Base-by-base conservation (phyloP, 1,284 basidiomycete species). In the Pseudozyma hubeiensis region DNA sequence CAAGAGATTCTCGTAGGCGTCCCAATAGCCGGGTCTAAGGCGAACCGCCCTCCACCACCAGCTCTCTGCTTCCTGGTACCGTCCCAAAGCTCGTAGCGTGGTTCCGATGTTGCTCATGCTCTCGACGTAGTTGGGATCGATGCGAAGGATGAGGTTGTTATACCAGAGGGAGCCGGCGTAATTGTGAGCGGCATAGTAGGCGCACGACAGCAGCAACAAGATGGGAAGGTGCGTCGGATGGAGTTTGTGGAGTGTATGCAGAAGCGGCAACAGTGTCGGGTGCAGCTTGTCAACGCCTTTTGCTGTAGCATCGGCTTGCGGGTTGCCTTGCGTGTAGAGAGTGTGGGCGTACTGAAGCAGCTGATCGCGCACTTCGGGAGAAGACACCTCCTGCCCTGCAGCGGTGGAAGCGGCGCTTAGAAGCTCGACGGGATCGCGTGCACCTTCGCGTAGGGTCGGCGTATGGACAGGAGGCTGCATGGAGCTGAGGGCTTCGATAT, bases 71-170 rank as follows among this genome's bases (percentile, higher is more conserved):
- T 87, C 85, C 7, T 74, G 58, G 61, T 80, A 81, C 8, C 81
- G 77, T 52, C 86, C 82, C 59, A 86, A 76, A 7, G 86, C 86
- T 19, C 86, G 85, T 52, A 87, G 79, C 7, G 87, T 87, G 8
- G 87, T 88, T 6, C 88, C 88, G 41, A 88, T 86, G 69, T 89
- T 89, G 57, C 85, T 67, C 73, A 84, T 83, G 48, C 74, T 75
- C 69, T 82, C 75, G 51, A 87, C 87, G 64, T 86, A 87, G 53
- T 85, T 81, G 1, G 85, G 84, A 53, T 87, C 84, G 50, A 81
- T 77, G 40, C 62, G 58, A 3, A 85, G 64, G 54, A 85, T 78
- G 30, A 69, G 65, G 39, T 81, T 82, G 65, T 85, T 85, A 75
- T 85, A 85, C 75, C 80, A 85, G n/a, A 83, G 68, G 37, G 79